Evolutionary conservation across 768 basidiomycete species (phyloP).

Genomic region (Daedalea quercina): DNA sequence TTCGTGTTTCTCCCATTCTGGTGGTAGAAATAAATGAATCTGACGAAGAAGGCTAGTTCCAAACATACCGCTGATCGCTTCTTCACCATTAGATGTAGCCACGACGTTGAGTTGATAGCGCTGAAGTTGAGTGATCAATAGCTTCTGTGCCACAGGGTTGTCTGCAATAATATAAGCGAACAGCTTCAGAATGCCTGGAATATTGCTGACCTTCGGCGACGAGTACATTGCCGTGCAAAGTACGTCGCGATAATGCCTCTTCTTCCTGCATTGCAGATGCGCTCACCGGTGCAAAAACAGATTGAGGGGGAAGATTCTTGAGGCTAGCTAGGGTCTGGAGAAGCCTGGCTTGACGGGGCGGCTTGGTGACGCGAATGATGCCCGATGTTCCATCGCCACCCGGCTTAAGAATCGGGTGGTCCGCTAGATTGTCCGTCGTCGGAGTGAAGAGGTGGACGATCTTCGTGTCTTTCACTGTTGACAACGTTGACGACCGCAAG

Average conservation of each 20-base stretch:
- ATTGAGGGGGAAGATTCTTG: constrained; percentile 46
- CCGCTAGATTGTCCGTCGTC: constrained; percentile 46
- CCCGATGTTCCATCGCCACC: constrained; percentile 38
- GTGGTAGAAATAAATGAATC: neutral
- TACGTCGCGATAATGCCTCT: constrained; percentile 40
- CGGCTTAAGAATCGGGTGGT: constrained; percentile 40
- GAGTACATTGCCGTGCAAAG: constrained; percentile 59
- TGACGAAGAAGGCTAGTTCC: neutral
- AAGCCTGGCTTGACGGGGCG: constrained; percentile 52
- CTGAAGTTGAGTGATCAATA: constrained; percentile 62
- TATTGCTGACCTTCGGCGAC: constrained; percentile 56
- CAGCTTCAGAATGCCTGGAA: neutral
- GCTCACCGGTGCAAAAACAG: constrained; percentile 27
- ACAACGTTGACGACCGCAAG: constrained; percentile 33
- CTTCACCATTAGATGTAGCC: constrained; percentile 61
- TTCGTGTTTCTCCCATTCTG: constrained; percentile 63
- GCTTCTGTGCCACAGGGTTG: constrained; percentile 63
- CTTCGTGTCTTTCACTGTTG: constrained; percentile 46
- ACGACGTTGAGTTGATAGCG: constrained; percentile 52
- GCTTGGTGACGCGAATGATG: constrained; percentile 65
- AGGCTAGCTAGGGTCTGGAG: constrained; percentile 55
- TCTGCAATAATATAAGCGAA: constrained; percentile 31
- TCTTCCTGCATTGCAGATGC: constrained; percentile 40
- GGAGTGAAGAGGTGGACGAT: constrained; percentile 70
- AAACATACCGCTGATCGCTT: constrained; percentile 52